Conservation (phyloP, 768 basidiomycete species). For the Pholiota molesta region DNA sequence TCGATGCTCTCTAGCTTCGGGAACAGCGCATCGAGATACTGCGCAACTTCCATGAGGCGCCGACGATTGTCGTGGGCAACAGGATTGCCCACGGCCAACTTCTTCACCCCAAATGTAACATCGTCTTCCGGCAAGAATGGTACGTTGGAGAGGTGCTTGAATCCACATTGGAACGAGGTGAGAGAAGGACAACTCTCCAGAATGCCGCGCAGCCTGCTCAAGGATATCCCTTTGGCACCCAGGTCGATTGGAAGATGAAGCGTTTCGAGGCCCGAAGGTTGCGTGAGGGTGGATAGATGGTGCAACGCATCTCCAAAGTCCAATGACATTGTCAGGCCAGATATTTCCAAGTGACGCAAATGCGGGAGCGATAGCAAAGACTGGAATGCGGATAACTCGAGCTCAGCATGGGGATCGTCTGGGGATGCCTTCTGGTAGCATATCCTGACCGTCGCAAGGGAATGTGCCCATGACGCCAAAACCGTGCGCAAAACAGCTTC, state of each 20-base stretch:
- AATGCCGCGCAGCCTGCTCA: slow-evolving; percentile 1
- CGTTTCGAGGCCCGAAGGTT: slow-evolving; percentile 1
- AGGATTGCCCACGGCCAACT: slow-evolving; percentile 3
- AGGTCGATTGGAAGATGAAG: slow-evolving; percentile 8
- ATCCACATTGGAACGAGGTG: not conserved
- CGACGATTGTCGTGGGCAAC: not conserved
- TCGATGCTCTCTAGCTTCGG: slow-evolving; percentile 11
- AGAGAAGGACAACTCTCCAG: slow-evolving; percentile 1
- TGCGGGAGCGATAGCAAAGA: not conserved
- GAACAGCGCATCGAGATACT: slow-evolving; percentile 14
- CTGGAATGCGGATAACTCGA: not conserved
- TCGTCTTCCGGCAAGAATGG: not conserved
- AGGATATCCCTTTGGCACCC: not conserved
- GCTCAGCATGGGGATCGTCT: too few species aligned
- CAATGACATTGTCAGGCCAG: not conserved
- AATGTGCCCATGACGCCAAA: not conserved
- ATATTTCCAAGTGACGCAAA: slow-evolving; percentile 2
- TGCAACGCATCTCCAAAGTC: not conserved
- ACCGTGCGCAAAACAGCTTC: not conserved
- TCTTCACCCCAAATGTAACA: not conserved
- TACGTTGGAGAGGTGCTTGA: slow-evolving; percentile 5
- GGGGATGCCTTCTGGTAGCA: not conserved
- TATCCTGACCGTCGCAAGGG: not conserved
- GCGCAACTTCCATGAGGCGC: slow-evolving; percentile 6
- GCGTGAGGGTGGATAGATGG: not conserved